A percentile compares a stretch with the other conserved stretches of the same genome.
These are phyloP conservation scores for Fusarium sublunatum DNA, from an alignment of 2,329 filamentous ascomycete species.

Conservation along the genomic window DNA sequence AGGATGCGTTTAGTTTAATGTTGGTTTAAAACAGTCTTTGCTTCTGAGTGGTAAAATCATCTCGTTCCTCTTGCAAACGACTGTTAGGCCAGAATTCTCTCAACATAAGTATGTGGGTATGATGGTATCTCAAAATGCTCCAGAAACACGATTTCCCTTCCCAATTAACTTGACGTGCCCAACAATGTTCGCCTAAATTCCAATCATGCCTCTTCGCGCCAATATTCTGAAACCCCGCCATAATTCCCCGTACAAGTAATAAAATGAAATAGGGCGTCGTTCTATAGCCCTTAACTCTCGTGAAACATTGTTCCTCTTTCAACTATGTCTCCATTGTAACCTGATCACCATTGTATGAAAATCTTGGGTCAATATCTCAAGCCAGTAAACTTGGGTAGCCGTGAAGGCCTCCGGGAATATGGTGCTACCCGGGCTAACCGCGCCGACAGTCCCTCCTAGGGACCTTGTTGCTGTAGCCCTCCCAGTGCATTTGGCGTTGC, in stretches of 20 bases:
- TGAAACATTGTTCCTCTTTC: neutral
- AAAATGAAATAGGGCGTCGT: neutral
- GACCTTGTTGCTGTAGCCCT: slow-evolving; percentile 48
- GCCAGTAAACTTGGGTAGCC: slow-evolving; percentile 13
- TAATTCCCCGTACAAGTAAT: neutral
- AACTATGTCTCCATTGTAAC: neutral
- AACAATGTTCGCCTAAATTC: slow-evolving; percentile 23
- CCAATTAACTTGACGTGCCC: slow-evolving; percentile 16
- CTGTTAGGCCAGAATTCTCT: slow-evolving; percentile 16
- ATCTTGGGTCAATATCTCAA: slow-evolving; percentile 13
- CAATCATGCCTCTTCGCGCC: slow-evolving; percentile 25
- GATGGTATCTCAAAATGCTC: slow-evolving; percentile 42
- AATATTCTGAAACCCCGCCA: slow-evolving; percentile 3
- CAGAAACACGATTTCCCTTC: slow-evolving; percentile 30
- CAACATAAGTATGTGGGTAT: slow-evolving; percentile 32
- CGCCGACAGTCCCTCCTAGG: slow-evolving; percentile 41
- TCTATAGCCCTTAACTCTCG: neutral
- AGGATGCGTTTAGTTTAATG: slow-evolving; percentile 13
- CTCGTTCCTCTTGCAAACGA: slow-evolving; percentile 21
- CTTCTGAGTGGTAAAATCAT: slow-evolving; percentile 5
- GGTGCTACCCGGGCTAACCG: slow-evolving; percentile 18
- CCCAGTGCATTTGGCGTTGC: slow-evolving; percentile 52
- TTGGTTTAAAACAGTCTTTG: neutral
- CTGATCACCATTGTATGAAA: neutral
- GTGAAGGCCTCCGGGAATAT: slow-evolving; percentile 22